These are phyloP conservation scores for Trichoderma oligosporum DNA, from an alignment of 2,329 filamentous ascomycete genomes.

Conservation along the genomic window DNA sequence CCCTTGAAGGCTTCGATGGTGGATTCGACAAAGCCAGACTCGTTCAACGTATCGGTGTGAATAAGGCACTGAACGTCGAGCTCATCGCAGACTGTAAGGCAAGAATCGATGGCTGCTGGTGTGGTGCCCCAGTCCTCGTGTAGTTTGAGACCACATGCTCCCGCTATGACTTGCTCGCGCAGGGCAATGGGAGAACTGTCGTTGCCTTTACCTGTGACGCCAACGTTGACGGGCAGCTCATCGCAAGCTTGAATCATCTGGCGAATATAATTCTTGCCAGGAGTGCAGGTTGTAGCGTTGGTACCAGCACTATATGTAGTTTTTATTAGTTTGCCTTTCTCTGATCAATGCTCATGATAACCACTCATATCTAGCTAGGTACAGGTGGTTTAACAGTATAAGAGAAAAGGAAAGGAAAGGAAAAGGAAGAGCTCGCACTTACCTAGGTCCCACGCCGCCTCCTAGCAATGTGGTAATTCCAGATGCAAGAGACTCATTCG, in stretches of 20 bases:
- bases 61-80: constrained; percentile 91
- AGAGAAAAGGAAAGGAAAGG: not conserved
- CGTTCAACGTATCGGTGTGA: constrained; percentile 93
- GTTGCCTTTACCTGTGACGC: constrained; percentile 91
- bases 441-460: constrained; percentile 88
- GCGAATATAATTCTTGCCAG: constrained; percentile 74
- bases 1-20: constrained; percentile 81
- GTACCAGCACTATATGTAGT: constrained; percentile 65
- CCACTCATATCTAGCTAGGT: too few relatives aligned
- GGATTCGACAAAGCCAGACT: constrained; percentile 93
- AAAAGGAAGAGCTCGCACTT: constrained; percentile 23
- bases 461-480: constrained; percentile 89
- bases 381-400: too few relatives aligned
- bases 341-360: too few relatives aligned
- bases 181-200: constrained; percentile 69
- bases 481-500: constrained; percentile 74
- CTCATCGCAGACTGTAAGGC: constrained; percentile 81
- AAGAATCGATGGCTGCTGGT: constrained; percentile 85
- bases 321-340: too few relatives aligned
- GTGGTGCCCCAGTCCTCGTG: constrained; percentile 97
- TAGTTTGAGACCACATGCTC: constrained; percentile 85
- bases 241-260: constrained; percentile 91
- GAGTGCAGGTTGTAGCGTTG: constrained; percentile 90
- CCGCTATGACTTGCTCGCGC: constrained; percentile 75
- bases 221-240: constrained; percentile 75